Base-by-base conservation (phyloP, 139 green algal genomes). In the Raphidocelis subcapitata region DNA sequence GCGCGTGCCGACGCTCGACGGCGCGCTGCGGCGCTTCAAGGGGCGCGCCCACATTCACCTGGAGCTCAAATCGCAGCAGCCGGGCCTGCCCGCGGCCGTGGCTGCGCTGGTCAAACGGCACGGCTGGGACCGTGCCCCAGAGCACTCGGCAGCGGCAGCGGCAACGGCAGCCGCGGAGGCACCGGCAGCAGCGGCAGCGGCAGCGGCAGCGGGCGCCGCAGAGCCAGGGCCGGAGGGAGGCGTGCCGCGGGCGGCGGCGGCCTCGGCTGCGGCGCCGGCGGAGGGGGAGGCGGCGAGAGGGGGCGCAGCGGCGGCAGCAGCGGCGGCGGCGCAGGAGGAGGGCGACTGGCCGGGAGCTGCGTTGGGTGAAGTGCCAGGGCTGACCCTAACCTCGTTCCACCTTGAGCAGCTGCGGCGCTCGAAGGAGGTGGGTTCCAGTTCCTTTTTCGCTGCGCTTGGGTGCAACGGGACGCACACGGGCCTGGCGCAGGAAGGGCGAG, bases 371-470 rank as follows among this genome's bases (percentile, higher is more conserved):
- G 77, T 79, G 0, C 75, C 79, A 1, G 79, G 82, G 0, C 41
- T 88, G 10, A 88, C 82, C 2, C 76, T 88, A 41, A 88, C 82
- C 2, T 86, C 79, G 8, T 88, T 85, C 72, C 79, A 88, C n/a
- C 44, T 79, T 10, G 12, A 80, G 31, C 75, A 83, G 69, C 67
- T 85, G 63, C 26, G 32, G 16, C 16, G 23, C 18, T 79, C 62
- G 14, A 57, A 75, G 64, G 26, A 75, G 77, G 81, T 86, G 46
- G 28, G 65, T 14, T 31, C 21, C 8, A 3, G 21, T 33, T 57
- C 2, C 56, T 67, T 66, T 24, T 62, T 12, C 55, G 26, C 26
- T 5, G 26, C n/a, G 10, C 55, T 62, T 32, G 18, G 18, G 3
- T 70, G 26, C 5, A 31, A 16, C 1, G 35, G 28, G 41, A n/a